Evolutionary conservation across 257 asterid species (phyloP), one percentile per base, ranked within the genome.

Genomic region (Fraxinus excelsior): DNA sequence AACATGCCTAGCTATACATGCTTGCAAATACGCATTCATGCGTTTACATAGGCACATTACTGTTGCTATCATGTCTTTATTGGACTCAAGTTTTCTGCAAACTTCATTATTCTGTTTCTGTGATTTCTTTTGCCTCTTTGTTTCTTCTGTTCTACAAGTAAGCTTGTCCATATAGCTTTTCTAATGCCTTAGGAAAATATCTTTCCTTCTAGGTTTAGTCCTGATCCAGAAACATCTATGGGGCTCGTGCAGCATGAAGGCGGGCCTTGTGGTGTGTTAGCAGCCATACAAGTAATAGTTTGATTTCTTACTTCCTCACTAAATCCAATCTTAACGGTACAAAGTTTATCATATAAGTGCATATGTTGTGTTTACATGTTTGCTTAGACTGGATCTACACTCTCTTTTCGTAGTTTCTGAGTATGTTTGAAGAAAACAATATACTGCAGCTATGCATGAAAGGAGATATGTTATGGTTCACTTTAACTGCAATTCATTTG

Each of bases 241-340:
- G 99, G 99, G 77, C 85, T 95, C 42, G 99, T 95, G 80, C 99
- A 95, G 89, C 99, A 93, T 80, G 99, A 95, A 83, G 99, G 99
- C 74, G 98, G 99, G 78, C 99, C 99, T 35, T 95, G 99, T 84
- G 98, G 99, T 44, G 99, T 95, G 70, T 82, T 95, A 84, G 99
- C 99, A 66, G 96, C 99, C 64, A 87, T 95, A 85, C 99, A 95
- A 85, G 99, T 93, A 91, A 86, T 42, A 40, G 32, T 79, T 84
- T 80, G 73, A 74, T 82, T 78, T 82, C 78, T 16, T 60, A 65
- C 76, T 77, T 84, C 65, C 23, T 72, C 58, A 85, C 42, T 75
- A 76, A 69, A 74, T 74, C 42, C 25, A 42, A 76, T 78, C 73
- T 28, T 77, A 64, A 67, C 5, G 32, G 9, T 74, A n/a, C 56